Conservation (phyloP, 2,329 filamentous ascomycete genomes). For the Diplodia scrobiculata region DNA sequence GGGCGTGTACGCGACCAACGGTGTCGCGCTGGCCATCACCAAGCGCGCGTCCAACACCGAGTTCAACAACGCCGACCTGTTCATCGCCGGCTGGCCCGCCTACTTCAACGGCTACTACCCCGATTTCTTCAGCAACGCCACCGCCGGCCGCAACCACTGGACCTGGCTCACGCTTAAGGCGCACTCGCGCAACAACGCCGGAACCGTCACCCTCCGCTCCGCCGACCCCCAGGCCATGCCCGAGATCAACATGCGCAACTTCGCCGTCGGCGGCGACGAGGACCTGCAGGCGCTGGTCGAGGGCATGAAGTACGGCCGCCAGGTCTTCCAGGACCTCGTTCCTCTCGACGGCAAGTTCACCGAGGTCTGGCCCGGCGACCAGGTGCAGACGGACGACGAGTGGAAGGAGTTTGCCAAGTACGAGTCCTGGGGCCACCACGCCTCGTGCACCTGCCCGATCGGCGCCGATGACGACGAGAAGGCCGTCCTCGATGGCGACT, state of each 20-base stretch:
- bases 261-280: constrained; percentile 52
- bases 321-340: constrained; percentile 37
- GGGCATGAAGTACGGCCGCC: constrained; percentile 56
- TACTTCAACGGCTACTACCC: constrained; percentile 61
- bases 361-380: constrained; percentile 49
- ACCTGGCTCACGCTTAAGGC: constrained; percentile 61
- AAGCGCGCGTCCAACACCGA: constrained; percentile 47
- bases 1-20: constrained; percentile 54
- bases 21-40: constrained; percentile 56
- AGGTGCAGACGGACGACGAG: constrained; percentile 48
- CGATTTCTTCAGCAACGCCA: constrained; percentile 53
- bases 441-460: constrained; percentile 59
- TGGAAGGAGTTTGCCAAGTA: constrained; percentile 43
- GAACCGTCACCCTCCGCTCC: constrained; percentile 63
- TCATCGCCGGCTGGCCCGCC: constrained; percentile 58
- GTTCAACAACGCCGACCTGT: constrained; percentile 49
- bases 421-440: constrained; percentile 55
- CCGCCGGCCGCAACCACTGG: constrained; percentile 50
- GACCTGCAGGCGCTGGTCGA: constrained; percentile 59
- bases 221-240: constrained; percentile 66
- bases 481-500: constrained; percentile 60
- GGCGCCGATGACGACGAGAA: constrained; percentile 57
- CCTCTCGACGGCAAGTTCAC: constrained; percentile 41
- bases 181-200: constrained; percentile 63
- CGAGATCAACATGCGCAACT: constrained; percentile 53